A percentile compares a stretch with the other conserved stretches of the same genome.
phyloP scores from a whole-genome alignment of 2,329 filamentous ascomycete species.

The Colletotrichum falcatum region DNA sequence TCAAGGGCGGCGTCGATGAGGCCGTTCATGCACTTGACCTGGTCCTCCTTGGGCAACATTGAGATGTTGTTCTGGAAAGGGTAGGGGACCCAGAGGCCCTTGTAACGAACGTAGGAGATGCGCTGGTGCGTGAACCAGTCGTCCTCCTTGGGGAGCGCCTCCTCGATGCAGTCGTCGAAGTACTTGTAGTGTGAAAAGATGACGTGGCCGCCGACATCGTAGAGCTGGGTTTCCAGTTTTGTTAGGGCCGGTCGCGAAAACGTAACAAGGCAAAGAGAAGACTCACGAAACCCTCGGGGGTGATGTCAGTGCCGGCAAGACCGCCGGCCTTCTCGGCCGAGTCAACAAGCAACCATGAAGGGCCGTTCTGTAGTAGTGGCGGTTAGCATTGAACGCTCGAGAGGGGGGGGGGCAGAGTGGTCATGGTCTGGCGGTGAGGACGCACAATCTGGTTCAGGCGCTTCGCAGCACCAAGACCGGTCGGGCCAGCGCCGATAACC shows the following conservation, averaged over 20 bases:
- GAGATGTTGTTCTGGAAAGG: constrained; percentile 99
- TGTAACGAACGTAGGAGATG: constrained; percentile 98
- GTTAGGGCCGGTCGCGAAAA: neutral
- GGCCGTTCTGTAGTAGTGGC: constrained; percentile 73
- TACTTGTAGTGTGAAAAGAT: constrained; percentile 99
- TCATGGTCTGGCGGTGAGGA: constrained; percentile 49
- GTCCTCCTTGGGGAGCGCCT: constrained; percentile 91
- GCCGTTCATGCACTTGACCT: constrained; percentile 93
- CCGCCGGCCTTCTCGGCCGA: constrained; percentile 92
- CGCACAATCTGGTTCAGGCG: constrained; percentile 95
- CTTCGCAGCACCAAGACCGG: constrained; percentile 97
- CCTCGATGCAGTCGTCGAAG: constrained; percentile 98
- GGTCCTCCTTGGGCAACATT: constrained; percentile 96
- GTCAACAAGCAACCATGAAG: constrained; percentile 97
- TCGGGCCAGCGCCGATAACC: constrained; percentile 97
- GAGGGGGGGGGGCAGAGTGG: constrained; percentile 43
- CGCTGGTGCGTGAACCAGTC: constrained; percentile 99
- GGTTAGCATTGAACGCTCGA: constrained; percentile 27
- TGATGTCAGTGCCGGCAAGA: constrained; percentile 94
- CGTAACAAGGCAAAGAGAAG: neutral
- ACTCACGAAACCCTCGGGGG: constrained; percentile 96
- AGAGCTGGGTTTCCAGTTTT: constrained; percentile 72
- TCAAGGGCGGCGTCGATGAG: constrained; percentile 95
- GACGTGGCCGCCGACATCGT: constrained; percentile 98
- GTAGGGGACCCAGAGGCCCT: constrained; percentile 96